Evolutionary conservation across 257 asterid species (phyloP).

Genomic region (Cynanchum wilfordii): DNA sequence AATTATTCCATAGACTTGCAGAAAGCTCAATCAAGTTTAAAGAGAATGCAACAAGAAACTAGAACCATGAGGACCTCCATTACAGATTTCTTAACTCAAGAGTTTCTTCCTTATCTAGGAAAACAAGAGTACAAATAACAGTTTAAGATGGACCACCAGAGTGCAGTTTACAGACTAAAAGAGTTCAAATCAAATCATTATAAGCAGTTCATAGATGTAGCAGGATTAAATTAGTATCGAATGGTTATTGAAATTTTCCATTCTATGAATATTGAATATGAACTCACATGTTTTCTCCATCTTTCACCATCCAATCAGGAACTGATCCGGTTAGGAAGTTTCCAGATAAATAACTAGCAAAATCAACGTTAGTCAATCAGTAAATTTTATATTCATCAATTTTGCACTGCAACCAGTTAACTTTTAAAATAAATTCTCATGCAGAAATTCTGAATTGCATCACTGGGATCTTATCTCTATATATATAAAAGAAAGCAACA

Average conservation of each 20-base stretch:
- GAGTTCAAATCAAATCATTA: not conserved
- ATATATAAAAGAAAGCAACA: not conserved
- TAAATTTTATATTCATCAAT: not conserved
- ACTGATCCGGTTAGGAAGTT: conserved; percentile 43
- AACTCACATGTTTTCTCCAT: conserved; percentile 33
- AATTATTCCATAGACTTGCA: not conserved
- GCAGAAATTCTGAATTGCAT: not conserved
- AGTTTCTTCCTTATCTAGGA: not conserved
- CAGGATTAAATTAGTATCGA: not conserved
- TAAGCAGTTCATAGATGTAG: not conserved
- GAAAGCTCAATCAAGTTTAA: not conserved
- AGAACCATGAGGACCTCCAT: not conserved
- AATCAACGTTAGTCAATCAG: conserved; percentile 16
- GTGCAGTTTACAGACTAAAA: not conserved
- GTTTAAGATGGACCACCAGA: not conserved
- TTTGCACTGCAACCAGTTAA: not conserved
- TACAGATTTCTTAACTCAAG: not conserved
- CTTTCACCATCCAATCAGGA: conserved; percentile 51
- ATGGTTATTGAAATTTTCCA: not conserved
- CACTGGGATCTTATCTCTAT: not conserved
- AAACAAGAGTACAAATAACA: not conserved
- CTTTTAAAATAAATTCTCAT: not conserved
- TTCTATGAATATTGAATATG: not conserved
- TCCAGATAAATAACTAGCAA: conserved; percentile 54
- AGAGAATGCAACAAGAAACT: not conserved